phyloP scores from a whole-genome alignment of 139 green algal genomes.

The Volvox reticuliferus region DNA sequence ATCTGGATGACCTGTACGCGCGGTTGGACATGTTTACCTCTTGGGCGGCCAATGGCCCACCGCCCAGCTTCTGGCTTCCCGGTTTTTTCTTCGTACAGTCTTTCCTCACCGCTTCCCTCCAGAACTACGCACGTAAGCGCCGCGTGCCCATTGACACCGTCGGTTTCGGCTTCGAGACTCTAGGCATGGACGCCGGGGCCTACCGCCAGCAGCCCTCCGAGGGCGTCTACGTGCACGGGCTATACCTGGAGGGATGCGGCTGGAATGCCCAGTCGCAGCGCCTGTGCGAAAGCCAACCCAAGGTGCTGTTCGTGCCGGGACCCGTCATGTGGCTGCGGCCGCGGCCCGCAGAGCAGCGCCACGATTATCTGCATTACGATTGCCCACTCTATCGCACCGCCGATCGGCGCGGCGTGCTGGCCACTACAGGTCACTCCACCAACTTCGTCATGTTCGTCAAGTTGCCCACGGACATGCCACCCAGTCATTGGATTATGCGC shows the following conservation, averaged over 20 bases:
- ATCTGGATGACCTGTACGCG: conserved; percentile 79
- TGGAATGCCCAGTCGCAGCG: conserved; percentile 68
- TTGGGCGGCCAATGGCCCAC: conserved; percentile 68
- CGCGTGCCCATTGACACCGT: conserved; percentile 84
- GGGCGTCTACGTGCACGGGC: conserved; percentile 77
- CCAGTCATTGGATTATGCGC: conserved; percentile 80
- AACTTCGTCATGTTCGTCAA: conserved; percentile 89
- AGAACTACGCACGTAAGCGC: conserved; percentile 84
- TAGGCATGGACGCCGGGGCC: conserved; percentile 67
- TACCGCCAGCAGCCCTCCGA: conserved; percentile 68
- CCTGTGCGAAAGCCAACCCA: conserved; percentile 74
- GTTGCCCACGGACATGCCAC: conserved; percentile 67
- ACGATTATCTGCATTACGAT: conserved; percentile 75
- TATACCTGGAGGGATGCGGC: conserved; percentile 80
- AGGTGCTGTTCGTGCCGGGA: conserved; percentile 77
- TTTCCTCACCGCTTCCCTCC: conserved; percentile 81
- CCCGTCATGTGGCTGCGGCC: conserved; percentile 81
- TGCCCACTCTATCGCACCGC: conserved; percentile 87
- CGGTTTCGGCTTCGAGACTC: conserved; percentile 79
- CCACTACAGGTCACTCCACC: conserved; percentile 87
- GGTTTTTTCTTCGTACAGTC: conserved; percentile 91
- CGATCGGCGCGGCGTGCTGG: conserved; percentile 80
- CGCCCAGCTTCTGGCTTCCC: conserved; percentile 81
- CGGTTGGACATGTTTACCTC: conserved; percentile 72
- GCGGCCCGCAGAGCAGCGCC: conserved; percentile 55